Percentiles rank a stretch among this genome's conserved stretches.
phyloP scores from a whole-genome alignment of 2,329 filamentous ascomycete species.

The Cladosporium sp. region DNA sequence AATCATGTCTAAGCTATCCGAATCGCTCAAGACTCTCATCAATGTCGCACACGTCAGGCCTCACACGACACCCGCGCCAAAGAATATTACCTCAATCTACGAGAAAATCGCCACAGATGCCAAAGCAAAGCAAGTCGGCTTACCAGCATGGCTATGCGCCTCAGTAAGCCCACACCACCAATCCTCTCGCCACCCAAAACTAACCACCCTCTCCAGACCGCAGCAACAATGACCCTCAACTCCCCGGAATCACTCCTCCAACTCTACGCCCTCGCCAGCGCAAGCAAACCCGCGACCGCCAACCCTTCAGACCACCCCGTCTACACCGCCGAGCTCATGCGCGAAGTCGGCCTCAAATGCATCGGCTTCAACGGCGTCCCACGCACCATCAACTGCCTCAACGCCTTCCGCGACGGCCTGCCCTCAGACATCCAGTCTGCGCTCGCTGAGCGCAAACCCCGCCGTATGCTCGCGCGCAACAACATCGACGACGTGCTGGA shows the following conservation, averaged over 20 bases:
- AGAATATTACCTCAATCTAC: slow-evolving; percentile 65
- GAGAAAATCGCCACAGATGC: slow-evolving; percentile 66
- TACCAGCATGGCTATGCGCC: slow-evolving; percentile 66
- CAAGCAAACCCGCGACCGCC: slow-evolving; percentile 24
- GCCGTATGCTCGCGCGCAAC: slow-evolving; percentile 43
- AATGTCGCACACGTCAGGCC: slow-evolving; percentile 69
- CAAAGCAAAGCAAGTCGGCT: slow-evolving; percentile 61
- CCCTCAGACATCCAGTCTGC: slow-evolving; percentile 56
- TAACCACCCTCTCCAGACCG: slow-evolving; percentile 57
- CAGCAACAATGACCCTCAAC: slow-evolving; percentile 83
- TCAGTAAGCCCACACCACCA: slow-evolving; percentile 52
- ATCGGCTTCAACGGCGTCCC: slow-evolving; percentile 78
- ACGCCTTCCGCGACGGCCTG: slow-evolving; percentile 67
- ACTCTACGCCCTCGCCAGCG: slow-evolving; percentile 56
- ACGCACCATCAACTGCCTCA: slow-evolving; percentile 79
- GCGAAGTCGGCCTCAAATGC: slow-evolving; percentile 74
- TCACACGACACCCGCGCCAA: slow-evolving; percentile 65
- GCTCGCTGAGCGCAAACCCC: slow-evolving; percentile 45
- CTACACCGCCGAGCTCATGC: slow-evolving; percentile 68
- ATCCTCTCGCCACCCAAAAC: neutral
- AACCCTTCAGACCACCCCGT: slow-evolving; percentile 41
- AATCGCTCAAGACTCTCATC: slow-evolving; percentile 71
- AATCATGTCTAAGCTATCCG: slow-evolving; percentile 72
- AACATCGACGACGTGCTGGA: slow-evolving; percentile 54
- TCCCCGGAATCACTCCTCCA: slow-evolving; percentile 72